A percentile compares a stretch with the other conserved stretches of the same genome.
Conservation (phyloP, 1,139 yeast genomes). For the Blastobotrys ciferrii region DNA sequence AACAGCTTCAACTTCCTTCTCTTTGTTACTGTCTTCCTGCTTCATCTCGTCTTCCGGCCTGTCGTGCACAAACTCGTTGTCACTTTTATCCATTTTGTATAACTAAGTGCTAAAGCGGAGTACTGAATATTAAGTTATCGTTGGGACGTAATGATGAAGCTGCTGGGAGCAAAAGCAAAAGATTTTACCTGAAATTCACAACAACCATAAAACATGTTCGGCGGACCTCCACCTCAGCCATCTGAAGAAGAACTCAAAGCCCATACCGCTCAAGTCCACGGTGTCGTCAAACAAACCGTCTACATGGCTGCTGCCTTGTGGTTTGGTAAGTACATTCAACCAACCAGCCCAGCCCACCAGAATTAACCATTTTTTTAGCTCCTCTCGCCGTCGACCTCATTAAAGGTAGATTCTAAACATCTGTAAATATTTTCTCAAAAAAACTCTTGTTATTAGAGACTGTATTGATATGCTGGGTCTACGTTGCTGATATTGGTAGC, state of each 20-base stretch:
- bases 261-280: constrained; percentile 67
- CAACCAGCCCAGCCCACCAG: not conserved
- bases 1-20: constrained; percentile 2
- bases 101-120: too few species aligned
- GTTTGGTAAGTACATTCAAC: constrained; percentile 40
- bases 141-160: not conserved
- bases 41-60: constrained; percentile 14
- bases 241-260: constrained; percentile 75
- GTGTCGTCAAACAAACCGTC: constrained; percentile 66
- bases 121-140: too few species aligned
- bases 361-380: constrained; percentile 26
- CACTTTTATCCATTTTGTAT: not conserved
- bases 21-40: not conserved
- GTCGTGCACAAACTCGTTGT: constrained; percentile 11
- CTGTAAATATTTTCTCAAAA: not conserved
- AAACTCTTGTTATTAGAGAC: too few species aligned
- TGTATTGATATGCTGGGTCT: too few species aligned
- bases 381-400: constrained; percentile 41
- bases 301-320: constrained; percentile 75
- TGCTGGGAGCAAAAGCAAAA: not conserved
- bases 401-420: constrained; percentile 39
- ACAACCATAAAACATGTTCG: constrained; percentile 54
- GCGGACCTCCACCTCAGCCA: constrained; percentile 68
- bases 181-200: not conserved
- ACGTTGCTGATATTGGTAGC: too few species aligned